Base-by-base conservation (phyloP, 2,329 filamentous ascomycete genomes). In the Aspergillus chevalieri region DNA sequence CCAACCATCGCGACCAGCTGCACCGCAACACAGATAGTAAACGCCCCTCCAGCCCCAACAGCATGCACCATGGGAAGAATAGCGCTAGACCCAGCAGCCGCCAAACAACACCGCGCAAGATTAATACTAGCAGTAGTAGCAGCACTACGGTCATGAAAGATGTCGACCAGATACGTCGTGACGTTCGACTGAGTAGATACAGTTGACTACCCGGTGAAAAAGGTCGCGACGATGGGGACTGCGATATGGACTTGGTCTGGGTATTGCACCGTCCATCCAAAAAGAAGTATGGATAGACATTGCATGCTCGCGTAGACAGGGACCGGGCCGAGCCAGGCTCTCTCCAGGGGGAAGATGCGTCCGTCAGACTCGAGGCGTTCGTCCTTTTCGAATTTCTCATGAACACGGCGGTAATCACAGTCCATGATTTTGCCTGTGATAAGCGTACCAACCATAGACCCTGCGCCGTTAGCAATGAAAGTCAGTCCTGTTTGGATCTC, bases 391-490 rank as follows among this genome's bases (percentile, higher is more conserved):
- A 44, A 30, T 30, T 30, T 30, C 9, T 30, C 9, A 42, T 73
- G 72, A 38, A 74, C 65, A 0, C 70, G 69, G 1, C 65, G 67
- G 55, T 81, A 82, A 48, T 82, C 75, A 14, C 62, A 49, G 52
- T 82, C 74, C 0, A 82, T 69, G 28, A 81, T 66, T 44, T 73
- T 79, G 15, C 80, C 79, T 0, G 74, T 78, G 9, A 76, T 57
- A 0, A 80, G 61, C 0, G 77, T 79, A 1, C 78, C 78, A 2
- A 79, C 58, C 54, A 81, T 79, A 15, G 75, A 78, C 0, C 79
- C 79, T 0, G 73, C 71, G 0, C 80, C 80, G 21, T 80, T 80
- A 19, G 78, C 76, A 2, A 82, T 73, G 50, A 80, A 82, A 0
- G 74, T 74, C 2, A 79, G 61, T 0, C 77, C 77, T 12, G 77